A percentile compares a stretch with the other conserved stretches of the same genome.
These are phyloP conservation scores for Malus fusca DNA, from an alignment of 306 rosid species.

Conservation along the genomic window DNA sequence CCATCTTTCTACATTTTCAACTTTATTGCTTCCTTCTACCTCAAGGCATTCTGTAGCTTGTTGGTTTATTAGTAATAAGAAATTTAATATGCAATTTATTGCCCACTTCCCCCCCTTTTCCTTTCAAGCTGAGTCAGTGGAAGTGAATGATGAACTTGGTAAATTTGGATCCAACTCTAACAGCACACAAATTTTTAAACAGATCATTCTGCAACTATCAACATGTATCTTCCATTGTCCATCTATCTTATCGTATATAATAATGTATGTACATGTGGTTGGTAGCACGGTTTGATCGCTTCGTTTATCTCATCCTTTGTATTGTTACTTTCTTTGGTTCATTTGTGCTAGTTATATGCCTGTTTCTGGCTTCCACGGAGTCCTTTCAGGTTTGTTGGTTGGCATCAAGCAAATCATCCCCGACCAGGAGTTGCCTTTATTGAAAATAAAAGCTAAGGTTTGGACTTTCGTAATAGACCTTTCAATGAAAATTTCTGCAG, in stretches of 20 bases:
- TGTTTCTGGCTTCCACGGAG: slow-evolving; percentile 87
- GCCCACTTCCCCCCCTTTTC: background rate
- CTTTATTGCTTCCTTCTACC: background rate
- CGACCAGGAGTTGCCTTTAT: slow-evolving; percentile 74
- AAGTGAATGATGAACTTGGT: background rate
- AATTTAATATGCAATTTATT: background rate
- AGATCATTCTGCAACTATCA: background rate
- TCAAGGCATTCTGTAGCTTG: background rate
- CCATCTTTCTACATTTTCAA: slow-evolving; percentile 9
- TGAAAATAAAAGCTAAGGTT: slow-evolving; percentile 75
- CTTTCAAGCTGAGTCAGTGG: slow-evolving; percentile 4
- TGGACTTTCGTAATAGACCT: background rate
- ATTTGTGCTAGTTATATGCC: slow-evolving; percentile 59
- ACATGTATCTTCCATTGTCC: background rate
- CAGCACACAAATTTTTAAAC: background rate
- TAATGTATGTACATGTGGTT: background rate
- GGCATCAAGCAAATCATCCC: slow-evolving; percentile 94
- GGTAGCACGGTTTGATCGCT: slow-evolving; percentile 1
- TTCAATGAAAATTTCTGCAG: background rate
- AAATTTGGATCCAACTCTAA: background rate
- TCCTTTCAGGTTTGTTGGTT: slow-evolving; percentile 85
- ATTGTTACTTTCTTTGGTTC: slow-evolving; percentile 6
- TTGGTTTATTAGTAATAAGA: background rate
- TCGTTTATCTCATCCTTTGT: background rate
- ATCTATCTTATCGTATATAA: background rate